Base-by-base conservation (phyloP, 164 flowering plant species). In the Piper longum region DNA sequence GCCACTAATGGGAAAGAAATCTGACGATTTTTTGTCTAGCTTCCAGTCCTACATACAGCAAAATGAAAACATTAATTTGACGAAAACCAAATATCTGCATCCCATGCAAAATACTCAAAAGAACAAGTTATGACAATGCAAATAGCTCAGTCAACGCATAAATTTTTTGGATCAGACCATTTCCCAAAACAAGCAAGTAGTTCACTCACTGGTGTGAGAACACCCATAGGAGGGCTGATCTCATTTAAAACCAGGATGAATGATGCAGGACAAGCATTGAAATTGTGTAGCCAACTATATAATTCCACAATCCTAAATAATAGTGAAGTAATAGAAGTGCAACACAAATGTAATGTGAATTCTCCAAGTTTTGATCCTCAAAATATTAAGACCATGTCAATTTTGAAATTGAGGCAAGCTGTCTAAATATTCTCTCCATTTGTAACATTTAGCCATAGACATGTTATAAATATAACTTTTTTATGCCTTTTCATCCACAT, bases 11-110 rank as follows among this genome's bases (percentile, higher is more conserved):
- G 66, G 68, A 61, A 73, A 84, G 19, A 80, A 64, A 73, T 91
- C 90, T 5, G 92, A 87, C 42, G 96, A 87, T 71, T 82, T 87
- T 89, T 88, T 88, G 71, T 91, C 96, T 68, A 82, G 68, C 78
- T 81, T 84, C 86, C 91, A 83, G 0, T 86, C 95, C 95, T 91
- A 81, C 56, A 60, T 6, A n/a, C n/a, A n/a, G 43, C 26, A 59
- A 39, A 56, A 19, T n/a, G 58, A 56, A 18, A n/a, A 59, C 14
- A 56, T 12, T 14, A n/a, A 12, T 7, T 13, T n/a, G 17, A 56
- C n/a, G 0, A 56, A 14, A 56, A 56, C 17, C 16, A 16, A 16
- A 8, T 51, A 51, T 51, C 54, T 51, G 54, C 11, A 8, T 51
- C 54, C 54, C 54, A 51, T 51, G 11, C 54, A 16, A 8, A 8